phyloP scores from a whole-genome alignment of 192 early-diverging fungal genomes.

The Backusella westeae region DNA sequence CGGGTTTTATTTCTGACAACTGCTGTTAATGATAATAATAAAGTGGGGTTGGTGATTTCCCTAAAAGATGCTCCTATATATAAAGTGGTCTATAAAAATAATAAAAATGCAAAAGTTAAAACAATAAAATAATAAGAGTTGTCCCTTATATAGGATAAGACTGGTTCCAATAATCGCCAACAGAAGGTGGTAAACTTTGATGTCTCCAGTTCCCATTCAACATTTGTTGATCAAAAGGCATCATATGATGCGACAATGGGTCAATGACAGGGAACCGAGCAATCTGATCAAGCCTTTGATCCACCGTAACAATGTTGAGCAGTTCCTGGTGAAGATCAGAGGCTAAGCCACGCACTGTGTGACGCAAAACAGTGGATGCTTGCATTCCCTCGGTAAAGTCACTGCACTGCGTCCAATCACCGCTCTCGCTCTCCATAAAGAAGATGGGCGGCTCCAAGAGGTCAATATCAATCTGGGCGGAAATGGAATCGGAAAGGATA shows the following conservation, averaged over 20 bases:
- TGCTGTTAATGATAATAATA: too few relatives aligned
- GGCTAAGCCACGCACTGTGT: slow-evolving; percentile 49
- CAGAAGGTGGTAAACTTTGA: slow-evolving; percentile 15
- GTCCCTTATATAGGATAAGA: background rate
- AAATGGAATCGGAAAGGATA: slow-evolving; percentile 41
- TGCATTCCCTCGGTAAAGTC: slow-evolving; percentile 70
- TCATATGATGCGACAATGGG: background rate
- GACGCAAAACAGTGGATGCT: slow-evolving; percentile 48
- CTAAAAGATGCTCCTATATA: too few relatives aligned
- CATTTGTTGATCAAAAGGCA: background rate
- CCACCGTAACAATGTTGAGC: slow-evolving; percentile 17
- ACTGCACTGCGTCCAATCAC: slow-evolving; percentile 55
- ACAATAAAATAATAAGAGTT: too few relatives aligned
- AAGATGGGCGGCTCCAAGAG: slow-evolving; percentile 53
- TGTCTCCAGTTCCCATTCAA: slow-evolving; percentile 14
- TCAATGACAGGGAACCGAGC: slow-evolving; percentile 14
- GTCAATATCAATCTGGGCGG: slow-evolving; percentile 51
- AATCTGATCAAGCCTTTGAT: slow-evolving; percentile 25
- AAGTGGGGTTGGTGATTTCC: too few relatives aligned
- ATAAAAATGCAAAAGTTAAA: too few relatives aligned
- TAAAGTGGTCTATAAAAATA: too few relatives aligned
- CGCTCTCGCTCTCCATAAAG: slow-evolving; percentile 51
- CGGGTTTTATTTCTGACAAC: too few relatives aligned
- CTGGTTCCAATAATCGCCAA: background rate
- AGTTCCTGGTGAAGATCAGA: slow-evolving; percentile 26